Evolutionary conservation across 1,284 basidiomycete genomes (phyloP).

Genomic region (Ceratorhiza oryzae-sativae): DNA sequence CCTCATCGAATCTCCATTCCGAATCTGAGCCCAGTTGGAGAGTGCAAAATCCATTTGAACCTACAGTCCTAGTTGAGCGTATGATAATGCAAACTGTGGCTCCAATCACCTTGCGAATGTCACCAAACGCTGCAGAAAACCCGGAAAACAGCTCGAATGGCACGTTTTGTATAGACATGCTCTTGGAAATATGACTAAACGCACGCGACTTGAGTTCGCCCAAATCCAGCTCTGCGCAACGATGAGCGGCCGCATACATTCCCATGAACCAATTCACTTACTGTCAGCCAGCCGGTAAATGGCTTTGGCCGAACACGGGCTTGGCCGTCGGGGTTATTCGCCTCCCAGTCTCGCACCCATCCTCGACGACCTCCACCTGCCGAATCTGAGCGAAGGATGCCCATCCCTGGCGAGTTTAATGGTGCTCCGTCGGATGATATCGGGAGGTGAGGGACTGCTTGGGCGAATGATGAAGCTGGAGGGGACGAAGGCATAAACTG

Average conservation of each 20-base stretch:
- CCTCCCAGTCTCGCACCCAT: conserved; percentile 72
- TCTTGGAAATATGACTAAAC: conserved; percentile 77
- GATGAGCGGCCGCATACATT: conserved; percentile 4
- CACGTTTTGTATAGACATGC: conserved; percentile 79
- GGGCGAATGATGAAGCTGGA: conserved; percentile 57
- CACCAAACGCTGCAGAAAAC: conserved; percentile 81
- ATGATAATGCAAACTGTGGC: background rate
- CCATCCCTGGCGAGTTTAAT: conserved; percentile 29
- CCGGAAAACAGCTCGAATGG: conserved; percentile 86
- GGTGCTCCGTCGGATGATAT: conserved; percentile 44
- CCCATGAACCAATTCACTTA: conserved; percentile 51
- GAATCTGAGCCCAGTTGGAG: conserved; percentile 81
- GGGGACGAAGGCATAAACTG: conserved; percentile 51
- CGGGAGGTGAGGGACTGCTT: conserved; percentile 41
- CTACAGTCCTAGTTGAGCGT: conserved; percentile 49
- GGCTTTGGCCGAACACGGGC: conserved; percentile 87
- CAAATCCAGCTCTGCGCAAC: conserved; percentile 66
- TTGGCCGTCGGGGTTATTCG: conserved; percentile 64
- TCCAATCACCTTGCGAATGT: conserved; percentile 72
- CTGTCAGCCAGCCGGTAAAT: conserved; percentile 87
- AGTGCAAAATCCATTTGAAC: conserved; percentile 80
- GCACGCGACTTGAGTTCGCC: conserved; percentile 72
- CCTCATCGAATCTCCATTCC: conserved; percentile 79
- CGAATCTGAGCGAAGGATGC: background rate
- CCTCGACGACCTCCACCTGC: conserved; percentile 54